Conservation (phyloP, 163 green algal genomes). For the Volvox carteri region DNA sequence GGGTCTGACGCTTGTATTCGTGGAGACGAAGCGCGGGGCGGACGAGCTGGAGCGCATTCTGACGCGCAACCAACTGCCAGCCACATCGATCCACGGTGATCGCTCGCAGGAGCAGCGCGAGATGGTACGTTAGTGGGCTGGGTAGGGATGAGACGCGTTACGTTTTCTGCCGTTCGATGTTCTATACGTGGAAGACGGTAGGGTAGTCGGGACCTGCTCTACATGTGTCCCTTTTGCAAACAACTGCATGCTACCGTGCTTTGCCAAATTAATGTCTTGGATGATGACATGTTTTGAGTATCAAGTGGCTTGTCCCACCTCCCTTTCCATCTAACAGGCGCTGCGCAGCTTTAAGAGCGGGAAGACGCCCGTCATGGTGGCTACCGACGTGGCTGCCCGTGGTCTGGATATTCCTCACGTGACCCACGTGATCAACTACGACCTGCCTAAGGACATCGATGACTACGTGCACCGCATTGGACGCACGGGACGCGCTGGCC, state of each 20-base stretch:
- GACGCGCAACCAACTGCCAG: conserved; percentile 89
- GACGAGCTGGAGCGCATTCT: conserved; percentile 98
- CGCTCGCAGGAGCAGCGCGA: conserved; percentile 95
- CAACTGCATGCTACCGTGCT: too few relatives aligned
- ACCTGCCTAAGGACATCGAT: conserved; percentile 96
- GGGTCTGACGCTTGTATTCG: conserved; percentile 94
- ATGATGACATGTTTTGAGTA: too few relatives aligned
- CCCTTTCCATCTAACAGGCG: conserved; percentile 80
- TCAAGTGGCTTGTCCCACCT: too few relatives aligned
- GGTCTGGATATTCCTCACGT: conserved; percentile 98
- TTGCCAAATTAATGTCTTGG: too few relatives aligned
- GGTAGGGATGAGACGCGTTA: too few relatives aligned
- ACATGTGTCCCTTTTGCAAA: too few relatives aligned
- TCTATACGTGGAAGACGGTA: too few relatives aligned
- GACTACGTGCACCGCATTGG: conserved; percentile 99
- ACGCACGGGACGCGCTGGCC: conserved; percentile 76
- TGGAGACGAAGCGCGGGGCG: conserved; percentile 99
- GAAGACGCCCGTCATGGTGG: conserved; percentile 96
- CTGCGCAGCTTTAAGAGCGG: conserved; percentile 94
- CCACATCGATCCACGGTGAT: conserved; percentile 99
- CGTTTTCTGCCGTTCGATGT: too few relatives aligned
- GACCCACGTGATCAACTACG: conserved; percentile 94
- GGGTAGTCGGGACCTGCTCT: too few relatives aligned
- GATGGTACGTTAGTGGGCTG: conserved; percentile 71
- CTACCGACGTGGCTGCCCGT: conserved; percentile 97